Evolutionary conservation across 2,329 filamentous ascomycete genomes (phyloP).

Genomic region (Exophiala sideris): DNA sequence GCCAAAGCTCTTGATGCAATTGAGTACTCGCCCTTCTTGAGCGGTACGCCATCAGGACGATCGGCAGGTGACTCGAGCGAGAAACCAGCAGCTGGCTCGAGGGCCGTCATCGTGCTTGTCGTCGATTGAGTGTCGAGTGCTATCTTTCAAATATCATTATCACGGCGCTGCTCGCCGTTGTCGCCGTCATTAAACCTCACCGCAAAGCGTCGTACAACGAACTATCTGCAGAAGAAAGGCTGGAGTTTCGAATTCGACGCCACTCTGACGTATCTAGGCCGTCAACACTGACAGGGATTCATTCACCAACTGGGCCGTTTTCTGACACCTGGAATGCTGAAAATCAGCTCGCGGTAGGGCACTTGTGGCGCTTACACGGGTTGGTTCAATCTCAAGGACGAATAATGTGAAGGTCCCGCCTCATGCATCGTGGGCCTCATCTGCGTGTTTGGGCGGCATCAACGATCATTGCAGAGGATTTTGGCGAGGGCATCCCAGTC

Average conservation of each 20-base stretch:
- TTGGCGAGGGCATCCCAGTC: slow-evolving; percentile 7
- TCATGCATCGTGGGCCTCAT: slow-evolving; percentile 2
- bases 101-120: slow-evolving; percentile 16
- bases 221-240: neutral
- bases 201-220: neutral
- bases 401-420: slow-evolving; percentile 6
- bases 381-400: neutral
- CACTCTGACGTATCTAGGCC: slow-evolving; percentile 14
- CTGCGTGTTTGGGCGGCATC: slow-evolving; percentile 2
- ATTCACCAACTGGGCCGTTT: neutral
- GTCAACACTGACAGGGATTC: slow-evolving; percentile 3
- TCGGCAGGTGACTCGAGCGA: slow-evolving; percentile 22
- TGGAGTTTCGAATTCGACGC: slow-evolving; percentile 5
- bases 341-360: neutral
- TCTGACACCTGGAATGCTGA: neutral
- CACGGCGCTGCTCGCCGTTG: neutral
- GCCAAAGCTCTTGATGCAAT: slow-evolving; percentile 28
- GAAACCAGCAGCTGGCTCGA: slow-evolving; percentile 25
- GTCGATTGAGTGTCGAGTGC: slow-evolving; percentile 1
- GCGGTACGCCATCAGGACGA: slow-evolving; percentile 24
- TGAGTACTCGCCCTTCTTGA: slow-evolving; percentile 25
- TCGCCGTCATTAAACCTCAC: neutral
- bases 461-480: slow-evolving; percentile 1
- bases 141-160: neutral
- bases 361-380: slow-evolving; percentile 1